phyloP scores from a whole-genome alignment of 2,329 filamentous ascomycete species.

The Graphilbum fragrans region DNA sequence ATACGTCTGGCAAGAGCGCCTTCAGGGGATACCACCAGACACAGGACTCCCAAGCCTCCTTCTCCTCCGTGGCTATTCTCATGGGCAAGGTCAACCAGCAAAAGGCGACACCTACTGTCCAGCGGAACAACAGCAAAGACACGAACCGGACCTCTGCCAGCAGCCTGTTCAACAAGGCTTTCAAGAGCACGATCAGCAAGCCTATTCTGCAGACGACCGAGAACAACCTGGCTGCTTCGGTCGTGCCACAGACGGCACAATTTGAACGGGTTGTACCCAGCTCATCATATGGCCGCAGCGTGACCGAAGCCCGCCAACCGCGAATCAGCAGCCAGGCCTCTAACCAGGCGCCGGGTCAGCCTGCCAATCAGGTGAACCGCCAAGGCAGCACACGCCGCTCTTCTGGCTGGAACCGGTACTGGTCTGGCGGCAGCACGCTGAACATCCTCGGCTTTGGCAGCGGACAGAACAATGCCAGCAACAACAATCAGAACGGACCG shows the following conservation, averaged over 20 bases:
- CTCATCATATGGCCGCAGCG: slow-evolving; percentile 5
- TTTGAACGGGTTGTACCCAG: slow-evolving; percentile 15
- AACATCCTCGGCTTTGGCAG: slow-evolving; percentile 51
- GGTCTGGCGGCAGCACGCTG: slow-evolving; percentile 59
- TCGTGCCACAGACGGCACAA: slow-evolving; percentile 20
- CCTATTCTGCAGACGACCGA: slow-evolving; percentile 34
- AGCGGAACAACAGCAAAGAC: slow-evolving; percentile 35
- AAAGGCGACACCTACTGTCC: slow-evolving; percentile 19
- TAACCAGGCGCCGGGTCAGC: slow-evolving; percentile 21
- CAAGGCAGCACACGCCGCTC: slow-evolving; percentile 42
- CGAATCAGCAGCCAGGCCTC: slow-evolving; percentile 1
- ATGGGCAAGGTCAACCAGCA: slow-evolving; percentile 48
- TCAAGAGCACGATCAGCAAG: slow-evolving; percentile 51
- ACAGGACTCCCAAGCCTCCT: slow-evolving; percentile 42
- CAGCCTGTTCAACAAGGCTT: slow-evolving; percentile 48
- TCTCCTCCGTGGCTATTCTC: slow-evolving; percentile 52
- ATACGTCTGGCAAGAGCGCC: slow-evolving; percentile 17
- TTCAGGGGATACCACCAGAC: slow-evolving; percentile 41
- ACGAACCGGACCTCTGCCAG: slow-evolving; percentile 37
- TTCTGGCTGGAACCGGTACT: slow-evolving; percentile 68
- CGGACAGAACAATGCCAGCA: slow-evolving; percentile 15
- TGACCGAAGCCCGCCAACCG: slow-evolving; percentile 10
- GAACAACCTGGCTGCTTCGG: slow-evolving; percentile 10
- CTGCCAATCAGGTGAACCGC: slow-evolving; percentile 17
- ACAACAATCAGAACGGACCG: slow-evolving; percentile 17